Evolutionary conservation across 2,329 filamentous ascomycete genomes (phyloP), one percentile per base, ranked within the genome.

Genomic region (Metarhizium sp.): DNA sequence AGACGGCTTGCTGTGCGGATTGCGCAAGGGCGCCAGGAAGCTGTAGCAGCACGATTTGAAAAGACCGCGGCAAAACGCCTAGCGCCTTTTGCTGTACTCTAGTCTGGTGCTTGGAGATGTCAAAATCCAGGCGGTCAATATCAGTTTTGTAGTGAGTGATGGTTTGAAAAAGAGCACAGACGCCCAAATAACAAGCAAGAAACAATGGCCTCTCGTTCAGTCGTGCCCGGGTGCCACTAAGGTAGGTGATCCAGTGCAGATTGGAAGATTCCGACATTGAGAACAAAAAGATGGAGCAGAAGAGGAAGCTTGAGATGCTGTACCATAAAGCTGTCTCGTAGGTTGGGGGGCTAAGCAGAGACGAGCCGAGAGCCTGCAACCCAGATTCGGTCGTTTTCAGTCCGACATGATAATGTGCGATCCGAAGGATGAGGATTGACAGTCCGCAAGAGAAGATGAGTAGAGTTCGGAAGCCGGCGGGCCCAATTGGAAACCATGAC

Each of bases 131-230:
- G 43, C 79, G 80, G 68, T 96, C 91, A 59, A 85, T 82, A 66
- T 96, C 91, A 52, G 74, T 75, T 66, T 80, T 83, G 16, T 95
- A 75, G 67, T 96, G 92, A 36, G 80, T 65, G 11, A 79, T 64
- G 1, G 87, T 82, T 68, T 95, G 88, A n/a, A 79, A 71, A 10
- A 88, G 57, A 4, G 88, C 89, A 47, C 94, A 77, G 1, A 85
- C 69, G 3, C 85, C 66, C 60, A 94, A 81, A 64, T 88, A 84
- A 57, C 80, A 81, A 38, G 88, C 84, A 52, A 96, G 75, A 67
- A 91, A 94, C 30, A 97, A 79, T 1, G 90, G 86, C 60, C 88
- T 82, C 75, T 97, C 92, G 67, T 97, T 97, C 57, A 96, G 73
- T 53, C 84, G 79, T 20, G 87, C 79, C 40, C 91, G 81, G 67